phyloP scores from a whole-genome alignment of 164 flowering plant species.

The Berberis vulgaris region DNA sequence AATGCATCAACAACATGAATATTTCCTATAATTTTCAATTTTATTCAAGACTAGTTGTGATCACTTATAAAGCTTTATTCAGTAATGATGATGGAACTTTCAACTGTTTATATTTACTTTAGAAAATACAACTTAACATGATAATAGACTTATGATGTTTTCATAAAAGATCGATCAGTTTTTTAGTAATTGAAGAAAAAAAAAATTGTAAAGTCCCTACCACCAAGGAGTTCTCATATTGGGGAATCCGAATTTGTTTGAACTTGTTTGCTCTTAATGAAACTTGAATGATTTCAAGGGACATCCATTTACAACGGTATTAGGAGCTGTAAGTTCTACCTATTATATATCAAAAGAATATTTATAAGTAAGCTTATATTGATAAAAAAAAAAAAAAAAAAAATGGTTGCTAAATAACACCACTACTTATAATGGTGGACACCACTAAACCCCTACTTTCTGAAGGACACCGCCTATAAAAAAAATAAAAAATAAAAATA shows the following conservation, averaged over 20 bases:
- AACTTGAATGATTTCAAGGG: conserved; percentile 36
- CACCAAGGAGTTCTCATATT: conserved; percentile 46
- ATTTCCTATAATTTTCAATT: too few relatives aligned
- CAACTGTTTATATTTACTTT: neutral
- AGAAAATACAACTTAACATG: neutral
- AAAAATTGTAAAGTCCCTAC: conserved; percentile 10
- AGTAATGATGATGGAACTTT: neutral
- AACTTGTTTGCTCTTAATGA: conserved; percentile 23
- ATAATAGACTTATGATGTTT: neutral
- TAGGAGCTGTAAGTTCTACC: too few relatives aligned
- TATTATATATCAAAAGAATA: too few relatives aligned
- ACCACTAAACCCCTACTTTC: too few relatives aligned
- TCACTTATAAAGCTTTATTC: neutral
- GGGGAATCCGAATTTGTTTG: conserved; percentile 23
- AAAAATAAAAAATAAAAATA: too few relatives aligned
- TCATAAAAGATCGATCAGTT: neutral
- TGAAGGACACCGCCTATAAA: too few relatives aligned
- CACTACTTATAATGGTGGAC: too few relatives aligned
- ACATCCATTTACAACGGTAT: conserved; percentile 7
- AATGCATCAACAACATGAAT: too few relatives aligned
- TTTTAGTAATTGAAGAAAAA: neutral
- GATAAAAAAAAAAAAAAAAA: too few relatives aligned
- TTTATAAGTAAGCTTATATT: too few relatives aligned
- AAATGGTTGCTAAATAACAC: too few relatives aligned
- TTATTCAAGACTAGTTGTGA: neutral